phyloP scores from a whole-genome alignment of 2,329 filamentous ascomycete genomes.

The Trichophyton mentagrophytes region DNA sequence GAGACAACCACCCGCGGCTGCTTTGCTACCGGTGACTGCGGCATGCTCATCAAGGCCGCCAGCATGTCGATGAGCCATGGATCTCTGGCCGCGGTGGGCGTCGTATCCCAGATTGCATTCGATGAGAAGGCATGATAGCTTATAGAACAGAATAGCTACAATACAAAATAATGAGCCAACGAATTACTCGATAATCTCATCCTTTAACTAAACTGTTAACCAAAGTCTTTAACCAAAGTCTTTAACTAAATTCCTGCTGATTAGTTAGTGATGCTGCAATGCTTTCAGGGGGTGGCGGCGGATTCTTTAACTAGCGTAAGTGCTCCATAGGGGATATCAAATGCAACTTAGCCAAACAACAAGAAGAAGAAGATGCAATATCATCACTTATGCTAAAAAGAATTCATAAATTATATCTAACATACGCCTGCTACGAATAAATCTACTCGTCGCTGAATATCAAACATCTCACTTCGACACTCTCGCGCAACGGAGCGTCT shows the following conservation, averaged over 20 bases:
- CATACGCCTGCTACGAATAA: no score
- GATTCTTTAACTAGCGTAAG: background rate
- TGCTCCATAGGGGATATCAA: no score
- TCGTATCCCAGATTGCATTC: background rate
- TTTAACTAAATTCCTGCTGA: no score
- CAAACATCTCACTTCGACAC: conserved; percentile 76
- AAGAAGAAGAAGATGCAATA: no score
- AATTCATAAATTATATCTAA: no score
- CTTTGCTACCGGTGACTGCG: conserved; percentile 1
- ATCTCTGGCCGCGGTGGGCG: background rate
- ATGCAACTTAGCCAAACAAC: no score
- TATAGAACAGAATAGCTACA: background rate
- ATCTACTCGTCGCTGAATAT: conserved; percentile 43
- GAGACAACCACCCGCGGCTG: conserved; percentile 1
- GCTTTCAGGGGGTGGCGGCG: background rate
- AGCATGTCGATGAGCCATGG: background rate
- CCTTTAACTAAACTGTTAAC: no score
- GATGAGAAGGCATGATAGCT: background rate
- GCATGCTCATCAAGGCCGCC: background rate
- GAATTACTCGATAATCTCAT: no score
- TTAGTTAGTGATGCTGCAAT: no score
- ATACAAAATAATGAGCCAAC: no score
- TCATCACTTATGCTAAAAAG: no score
- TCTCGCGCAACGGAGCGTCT: conserved; percentile 65
- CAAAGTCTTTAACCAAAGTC: no score